phyloP scores from a whole-genome alignment of 1,139 yeast species.

The Pichia sp. region DNA sequence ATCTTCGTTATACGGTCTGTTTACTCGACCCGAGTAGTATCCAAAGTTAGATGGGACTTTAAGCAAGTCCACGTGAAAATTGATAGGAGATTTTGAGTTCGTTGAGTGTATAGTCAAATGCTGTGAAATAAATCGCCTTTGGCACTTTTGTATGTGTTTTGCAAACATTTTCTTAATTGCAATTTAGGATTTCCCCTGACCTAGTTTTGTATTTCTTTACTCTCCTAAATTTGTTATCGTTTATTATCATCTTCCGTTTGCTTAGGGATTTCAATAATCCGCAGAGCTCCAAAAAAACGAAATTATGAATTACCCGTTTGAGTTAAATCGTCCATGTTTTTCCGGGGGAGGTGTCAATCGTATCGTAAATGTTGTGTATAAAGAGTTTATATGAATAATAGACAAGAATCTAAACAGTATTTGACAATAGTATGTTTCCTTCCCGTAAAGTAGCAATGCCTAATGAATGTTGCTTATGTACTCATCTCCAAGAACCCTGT shows the following conservation, averaged over 20 bases:
- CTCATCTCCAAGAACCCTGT: conserved; percentile 27
- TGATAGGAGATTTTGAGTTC: conserved; percentile 17
- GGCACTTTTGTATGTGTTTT: not conserved
- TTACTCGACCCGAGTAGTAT: conserved; percentile 71
- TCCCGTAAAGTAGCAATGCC: not conserved
- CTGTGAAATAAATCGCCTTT: conserved; percentile 19
- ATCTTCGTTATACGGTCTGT: conserved; percentile 79
- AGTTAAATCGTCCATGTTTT: not conserved
- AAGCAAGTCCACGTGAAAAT: conserved; percentile 36
- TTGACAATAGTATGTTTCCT: not conserved
- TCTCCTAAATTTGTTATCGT: no score
- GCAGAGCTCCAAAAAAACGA: conserved; percentile 8
- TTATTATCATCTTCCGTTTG: not conserved
- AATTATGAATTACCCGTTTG: not conserved
- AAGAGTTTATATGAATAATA: not conserved
- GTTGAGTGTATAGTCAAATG: conserved; percentile 20
- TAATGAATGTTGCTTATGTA: conserved; percentile 23
- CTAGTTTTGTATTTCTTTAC: no score
- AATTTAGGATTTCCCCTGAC: conserved; percentile 18
- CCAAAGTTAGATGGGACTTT: conserved; percentile 79
- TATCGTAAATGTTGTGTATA: not conserved
- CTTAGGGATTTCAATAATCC: not conserved
- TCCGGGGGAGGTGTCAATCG: not conserved
- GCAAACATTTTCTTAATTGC: conserved; percentile 8
- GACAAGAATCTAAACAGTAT: not conserved